phyloP scores from a whole-genome alignment of 163 green algal genomes.

The Smithsoniella earleae region DNA sequence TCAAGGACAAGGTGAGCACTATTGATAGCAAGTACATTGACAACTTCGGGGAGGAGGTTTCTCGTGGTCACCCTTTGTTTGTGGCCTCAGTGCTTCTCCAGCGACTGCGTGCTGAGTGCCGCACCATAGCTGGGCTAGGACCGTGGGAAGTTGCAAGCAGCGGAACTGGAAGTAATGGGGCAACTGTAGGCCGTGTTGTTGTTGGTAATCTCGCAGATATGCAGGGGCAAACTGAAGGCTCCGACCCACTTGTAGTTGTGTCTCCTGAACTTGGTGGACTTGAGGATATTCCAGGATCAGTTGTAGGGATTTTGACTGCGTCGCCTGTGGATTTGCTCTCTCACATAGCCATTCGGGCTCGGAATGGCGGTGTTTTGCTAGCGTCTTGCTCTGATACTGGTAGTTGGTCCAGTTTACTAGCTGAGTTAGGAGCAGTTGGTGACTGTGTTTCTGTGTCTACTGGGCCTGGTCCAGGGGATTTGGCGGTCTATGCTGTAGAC shows the following conservation, averaged over 20 bases:
- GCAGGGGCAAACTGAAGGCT: slow-evolving; percentile 40
- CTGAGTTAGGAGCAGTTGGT: slow-evolving; percentile 34
- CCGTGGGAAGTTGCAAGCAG: slow-evolving; percentile 57
- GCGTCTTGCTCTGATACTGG: slow-evolving; percentile 64
- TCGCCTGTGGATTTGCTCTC: slow-evolving; percentile 68
- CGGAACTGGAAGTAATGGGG: background rate
- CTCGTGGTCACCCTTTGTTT: slow-evolving; percentile 69
- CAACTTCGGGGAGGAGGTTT: slow-evolving; percentile 89
- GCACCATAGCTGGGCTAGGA: slow-evolving; percentile 53
- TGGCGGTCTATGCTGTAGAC: slow-evolving; percentile 30
- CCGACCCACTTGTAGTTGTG: background rate
- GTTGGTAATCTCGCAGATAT: slow-evolving; percentile 39
- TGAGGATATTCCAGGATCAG: slow-evolving; percentile 80
- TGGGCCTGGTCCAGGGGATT: slow-evolving; percentile 27
- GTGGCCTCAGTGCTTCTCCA: slow-evolving; percentile 50
- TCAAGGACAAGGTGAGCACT: slow-evolving; percentile 53
- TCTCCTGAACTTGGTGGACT: slow-evolving; percentile 58
- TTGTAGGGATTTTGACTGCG: slow-evolving; percentile 64
- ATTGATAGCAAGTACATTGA: slow-evolving; percentile 57
- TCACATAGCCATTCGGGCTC: slow-evolving; percentile 80
- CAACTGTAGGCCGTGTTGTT: background rate
- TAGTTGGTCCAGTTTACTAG: slow-evolving; percentile 39
- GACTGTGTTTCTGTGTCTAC: background rate
- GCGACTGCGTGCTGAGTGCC: slow-evolving; percentile 51
- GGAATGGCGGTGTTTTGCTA: slow-evolving; percentile 66